Base-by-base conservation (phyloP, 192 early-diverging fungal genomes). In the Rhizoclosmatium sp. region DNA sequence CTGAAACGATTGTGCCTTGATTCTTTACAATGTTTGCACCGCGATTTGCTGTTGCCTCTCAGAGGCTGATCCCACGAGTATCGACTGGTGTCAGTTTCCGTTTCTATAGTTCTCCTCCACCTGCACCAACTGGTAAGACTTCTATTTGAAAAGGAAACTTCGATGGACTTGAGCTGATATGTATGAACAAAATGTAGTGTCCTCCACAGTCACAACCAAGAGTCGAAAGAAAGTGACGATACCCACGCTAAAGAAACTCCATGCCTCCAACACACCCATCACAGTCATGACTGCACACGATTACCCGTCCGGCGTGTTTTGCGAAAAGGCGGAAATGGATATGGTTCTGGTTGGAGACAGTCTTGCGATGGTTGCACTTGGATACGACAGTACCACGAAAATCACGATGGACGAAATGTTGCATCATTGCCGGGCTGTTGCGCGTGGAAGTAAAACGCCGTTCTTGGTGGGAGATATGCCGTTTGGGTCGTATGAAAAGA, bases 241-340 rank as follows among this genome's bases (percentile, higher is more conserved):
- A 40, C 86, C 89, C n/a, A 94, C 93, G 2, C 81, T 99, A 44
- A 81, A 86, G 68, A 91, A 89, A 80, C 85, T 97, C 65, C 92
- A 97, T 80, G 85, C 85, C 62, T 80, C 89, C 40, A 71, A 83
- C 39, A 92, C 91, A 73, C 95, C 95, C 9, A 95, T 99, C 56
- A 89, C 95, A 0, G 89, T 98, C 83, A 93, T 98, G 92, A 99
- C 98, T 1, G 98, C 98, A 3, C 92, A 96, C 78, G 97, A 99
- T 85, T 99, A 98, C 75, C 96, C 98, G 48, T 93, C 95, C 14
- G 93, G 92, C 1, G 82, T 95, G 41, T 88, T 96, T 21, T 92
- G 89, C 65, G 97, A 98, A 67, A 88, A 91, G 48, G 87, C 93
- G 0, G 94, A 92, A 16, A 89, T 96, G 71, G 98, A 99, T 75